Conservation (phyloP, 805 yeast genomes). For the Yarrowia keelungensis region DNA sequence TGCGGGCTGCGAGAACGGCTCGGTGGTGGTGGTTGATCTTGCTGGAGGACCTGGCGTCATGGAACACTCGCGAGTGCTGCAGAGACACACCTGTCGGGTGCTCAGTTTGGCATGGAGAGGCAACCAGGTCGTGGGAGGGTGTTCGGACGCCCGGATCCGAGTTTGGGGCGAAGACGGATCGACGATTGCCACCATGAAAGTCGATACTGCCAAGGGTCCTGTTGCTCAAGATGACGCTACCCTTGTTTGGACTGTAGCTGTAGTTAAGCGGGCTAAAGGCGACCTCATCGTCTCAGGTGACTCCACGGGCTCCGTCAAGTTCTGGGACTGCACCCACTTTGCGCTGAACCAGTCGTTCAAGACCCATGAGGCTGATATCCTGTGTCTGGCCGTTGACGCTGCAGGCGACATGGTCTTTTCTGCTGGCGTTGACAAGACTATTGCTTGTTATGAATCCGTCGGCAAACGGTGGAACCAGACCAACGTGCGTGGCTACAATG, state of each 20-base stretch:
- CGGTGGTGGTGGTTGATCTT: constrained; percentile 82
- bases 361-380: constrained; percentile 89
- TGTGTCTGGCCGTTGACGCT: constrained; percentile 69
- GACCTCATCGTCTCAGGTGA: constrained; percentile 82
- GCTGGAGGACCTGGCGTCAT: constrained; percentile 84
- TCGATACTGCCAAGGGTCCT: constrained; percentile 76
- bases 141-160: constrained; percentile 91
- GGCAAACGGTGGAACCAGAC: constrained; percentile 74
- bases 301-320: constrained; percentile 90
- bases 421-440: constrained; percentile 93
- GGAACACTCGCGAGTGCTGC: constrained; percentile 76
- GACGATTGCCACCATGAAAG: constrained; percentile 83
- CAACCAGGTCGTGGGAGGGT: constrained; percentile 82
- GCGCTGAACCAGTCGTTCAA: constrained; percentile 81
- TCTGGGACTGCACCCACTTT: constrained; percentile 85
- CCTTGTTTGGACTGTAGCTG: constrained; percentile 84
- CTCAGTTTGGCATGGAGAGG: constrained; percentile 79
- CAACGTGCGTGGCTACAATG: constrained; percentile 79
- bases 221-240: constrained; percentile 65
- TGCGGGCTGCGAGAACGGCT: constrained; percentile 95
- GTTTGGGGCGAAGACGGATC: constrained; percentile 77
- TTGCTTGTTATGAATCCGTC: constrained; percentile 70
- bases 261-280: constrained; percentile 64
- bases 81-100: constrained; percentile 83
- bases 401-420: constrained; percentile 72